These are phyloP conservation scores for Teunomyces tritomae DNA, from an alignment of 805 yeast species.

Conservation along the genomic window DNA sequence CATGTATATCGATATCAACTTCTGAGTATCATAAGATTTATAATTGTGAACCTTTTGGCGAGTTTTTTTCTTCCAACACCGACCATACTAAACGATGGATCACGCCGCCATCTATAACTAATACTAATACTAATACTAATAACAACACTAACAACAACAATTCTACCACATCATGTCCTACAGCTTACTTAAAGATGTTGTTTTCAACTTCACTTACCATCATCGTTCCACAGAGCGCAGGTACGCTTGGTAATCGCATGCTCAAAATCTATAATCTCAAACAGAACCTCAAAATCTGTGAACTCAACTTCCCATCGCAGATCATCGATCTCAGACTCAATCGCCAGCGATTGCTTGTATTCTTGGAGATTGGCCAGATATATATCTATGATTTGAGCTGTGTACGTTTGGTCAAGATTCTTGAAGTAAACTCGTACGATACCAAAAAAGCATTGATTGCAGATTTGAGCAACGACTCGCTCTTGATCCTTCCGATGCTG, in stretches of 20 bases:
- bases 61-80: slow-evolving; percentile 29
- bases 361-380: slow-evolving; percentile 70
- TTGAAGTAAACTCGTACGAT: slow-evolving; percentile 23
- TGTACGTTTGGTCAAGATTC: slow-evolving; percentile 64
- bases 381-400: slow-evolving; percentile 88
- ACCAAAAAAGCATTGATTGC: slow-evolving; percentile 24
- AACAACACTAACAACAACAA: no score
- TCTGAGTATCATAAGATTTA: slow-evolving; percentile 32
- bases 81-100: background rate
- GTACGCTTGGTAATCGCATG: slow-evolving; percentile 24
- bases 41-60: slow-evolving; percentile 48
- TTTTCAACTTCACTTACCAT: slow-evolving; percentile 42
- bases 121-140: no score
- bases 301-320: slow-evolving; percentile 77
- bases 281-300: slow-evolving; percentile 64
- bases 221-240: slow-evolving; percentile 31
- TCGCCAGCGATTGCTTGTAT: slow-evolving; percentile 75
- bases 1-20: slow-evolving; percentile 38
- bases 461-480: slow-evolving; percentile 35
- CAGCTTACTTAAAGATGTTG: slow-evolving; percentile 34
- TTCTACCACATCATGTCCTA: slow-evolving; percentile 18
- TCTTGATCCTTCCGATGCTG: slow-evolving; percentile 34
- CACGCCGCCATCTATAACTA: background rate
- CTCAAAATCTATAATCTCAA: slow-evolving; percentile 40
- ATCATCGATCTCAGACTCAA: slow-evolving; percentile 74